These are phyloP conservation scores for Fusarium denticulatum DNA, from an alignment of 2,329 filamentous ascomycete genomes.

Conservation along the genomic window DNA sequence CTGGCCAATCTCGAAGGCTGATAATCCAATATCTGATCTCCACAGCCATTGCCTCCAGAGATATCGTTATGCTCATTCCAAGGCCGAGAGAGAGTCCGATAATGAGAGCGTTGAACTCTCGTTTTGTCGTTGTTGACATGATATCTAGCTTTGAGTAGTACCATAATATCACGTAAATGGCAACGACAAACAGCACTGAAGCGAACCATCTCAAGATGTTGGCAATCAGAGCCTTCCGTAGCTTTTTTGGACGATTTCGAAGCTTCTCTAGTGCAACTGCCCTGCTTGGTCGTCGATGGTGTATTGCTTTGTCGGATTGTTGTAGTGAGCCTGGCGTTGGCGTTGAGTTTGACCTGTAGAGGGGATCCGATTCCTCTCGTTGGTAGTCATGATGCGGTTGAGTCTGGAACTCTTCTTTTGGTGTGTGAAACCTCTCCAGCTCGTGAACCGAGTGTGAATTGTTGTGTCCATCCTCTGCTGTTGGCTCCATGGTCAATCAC, in stretches of 20 bases:
- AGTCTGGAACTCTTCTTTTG: not conserved
- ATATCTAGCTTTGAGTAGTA: constrained; percentile 22
- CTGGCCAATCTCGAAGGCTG: constrained; percentile 48
- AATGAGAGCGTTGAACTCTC: constrained; percentile 56
- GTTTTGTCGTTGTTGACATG: constrained; percentile 46
- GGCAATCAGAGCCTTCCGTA: constrained; percentile 18
- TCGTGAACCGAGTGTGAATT: not conserved
- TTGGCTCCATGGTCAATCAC: not conserved
- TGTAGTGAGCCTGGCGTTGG: not conserved
- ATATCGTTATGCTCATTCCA: constrained; percentile 52
- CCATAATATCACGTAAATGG: constrained; percentile 33
- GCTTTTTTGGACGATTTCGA: constrained; percentile 12
- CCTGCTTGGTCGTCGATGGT: not conserved
- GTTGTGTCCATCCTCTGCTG: not conserved
- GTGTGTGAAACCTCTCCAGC: constrained; percentile 6
- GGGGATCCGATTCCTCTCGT: constrained; percentile 19
- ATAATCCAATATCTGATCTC: constrained; percentile 60
- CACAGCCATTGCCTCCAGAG: constrained; percentile 55
- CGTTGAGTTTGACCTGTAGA: constrained; percentile 1
- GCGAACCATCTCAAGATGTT: constrained; percentile 30
- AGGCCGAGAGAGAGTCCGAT: constrained; percentile 52
- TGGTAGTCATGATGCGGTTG: not conserved
- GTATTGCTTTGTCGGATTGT: not conserved
- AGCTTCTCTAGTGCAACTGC: not conserved
- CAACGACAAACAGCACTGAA: constrained; percentile 22